These are phyloP conservation scores for Coemansia asiatica DNA, from an alignment of 192 early-diverging fungal genomes.

Conservation along the genomic window DNA sequence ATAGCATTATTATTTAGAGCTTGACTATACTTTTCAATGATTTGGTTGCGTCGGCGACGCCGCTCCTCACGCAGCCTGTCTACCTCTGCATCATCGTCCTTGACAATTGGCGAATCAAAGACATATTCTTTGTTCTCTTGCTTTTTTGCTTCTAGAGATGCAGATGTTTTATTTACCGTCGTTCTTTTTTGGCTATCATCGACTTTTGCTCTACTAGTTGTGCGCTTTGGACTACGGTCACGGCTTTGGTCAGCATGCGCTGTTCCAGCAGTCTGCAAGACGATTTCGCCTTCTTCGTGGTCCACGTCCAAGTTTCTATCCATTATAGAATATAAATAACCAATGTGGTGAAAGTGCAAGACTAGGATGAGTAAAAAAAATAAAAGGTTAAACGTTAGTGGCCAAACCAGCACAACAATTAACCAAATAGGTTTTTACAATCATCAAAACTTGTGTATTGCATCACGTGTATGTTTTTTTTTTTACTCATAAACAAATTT, in stretches of 20 bases:
- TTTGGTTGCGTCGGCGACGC: slow-evolving; percentile 70
- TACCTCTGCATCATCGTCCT: slow-evolving; percentile 71
- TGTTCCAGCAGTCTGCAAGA: slow-evolving; percentile 6
- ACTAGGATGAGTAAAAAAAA: too few relatives aligned
- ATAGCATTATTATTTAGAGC: slow-evolving; percentile 36
- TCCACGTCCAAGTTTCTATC: background rate
- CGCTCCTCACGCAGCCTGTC: slow-evolving; percentile 83
- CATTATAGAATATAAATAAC: background rate
- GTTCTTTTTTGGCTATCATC: background rate
- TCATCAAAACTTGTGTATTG: background rate
- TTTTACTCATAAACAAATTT: background rate
- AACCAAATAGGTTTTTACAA: background rate
- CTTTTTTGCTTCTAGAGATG: background rate
- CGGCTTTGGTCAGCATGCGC: slow-evolving; percentile 10
- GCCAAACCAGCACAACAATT: too few relatives aligned
- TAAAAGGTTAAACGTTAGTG: too few relatives aligned
- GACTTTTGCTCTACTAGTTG: background rate
- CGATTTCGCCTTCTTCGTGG: slow-evolving; percentile 43
- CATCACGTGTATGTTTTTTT: background rate
- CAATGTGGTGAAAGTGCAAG: too few relatives aligned
- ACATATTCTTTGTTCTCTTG: slow-evolving; percentile 4
- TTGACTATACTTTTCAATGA: slow-evolving; percentile 72
- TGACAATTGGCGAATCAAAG: slow-evolving; percentile 28
- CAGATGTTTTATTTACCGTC: slow-evolving; percentile 27
- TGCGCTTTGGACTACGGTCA: slow-evolving; percentile 14